These are phyloP conservation scores for Saccharomycopsis babjevae DNA, from an alignment of 805 yeast genomes.

Conservation along the genomic window DNA sequence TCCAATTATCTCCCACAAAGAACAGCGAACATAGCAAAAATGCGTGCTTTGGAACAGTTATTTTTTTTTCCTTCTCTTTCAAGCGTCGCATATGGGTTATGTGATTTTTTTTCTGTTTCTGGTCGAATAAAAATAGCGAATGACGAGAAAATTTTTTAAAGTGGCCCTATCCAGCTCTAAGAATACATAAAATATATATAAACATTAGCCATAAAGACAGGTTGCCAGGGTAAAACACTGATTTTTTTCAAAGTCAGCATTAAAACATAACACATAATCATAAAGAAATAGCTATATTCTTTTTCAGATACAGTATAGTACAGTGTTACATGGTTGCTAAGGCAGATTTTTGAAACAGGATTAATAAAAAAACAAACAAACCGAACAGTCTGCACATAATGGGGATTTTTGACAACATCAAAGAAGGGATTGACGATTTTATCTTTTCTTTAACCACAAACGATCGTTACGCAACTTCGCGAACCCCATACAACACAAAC, in stretches of 20 bases:
- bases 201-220: too few species aligned
- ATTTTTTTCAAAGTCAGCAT: too few species aligned
- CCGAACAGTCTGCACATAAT: neutral
- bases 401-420: slow-evolving; percentile 17
- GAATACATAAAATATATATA: too few species aligned
- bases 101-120: neutral
- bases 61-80: neutral
- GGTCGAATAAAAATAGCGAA: neutral
- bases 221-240: too few species aligned
- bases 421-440: slow-evolving; percentile 17
- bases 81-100: neutral
- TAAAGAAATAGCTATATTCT: too few species aligned
- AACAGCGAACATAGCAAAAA: neutral
- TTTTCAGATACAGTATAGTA: too few species aligned
- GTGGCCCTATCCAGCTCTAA: neutral
- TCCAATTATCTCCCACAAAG: neutral
- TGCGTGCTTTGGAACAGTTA: neutral
- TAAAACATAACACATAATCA: too few species aligned
- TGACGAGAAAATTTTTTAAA: neutral
- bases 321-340: too few species aligned
- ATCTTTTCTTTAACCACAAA: slow-evolving; percentile 17
- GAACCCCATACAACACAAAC: slow-evolving; percentile 14
- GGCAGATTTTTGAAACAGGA: too few species aligned
- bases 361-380: slow-evolving; percentile 7
- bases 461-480: slow-evolving; percentile 17